Percentiles rank a stretch among this genome's conserved stretches.
Evolutionary conservation across 768 basidiomycete genomes (phyloP).

Genomic region (Lyophyllum atratum): DNA sequence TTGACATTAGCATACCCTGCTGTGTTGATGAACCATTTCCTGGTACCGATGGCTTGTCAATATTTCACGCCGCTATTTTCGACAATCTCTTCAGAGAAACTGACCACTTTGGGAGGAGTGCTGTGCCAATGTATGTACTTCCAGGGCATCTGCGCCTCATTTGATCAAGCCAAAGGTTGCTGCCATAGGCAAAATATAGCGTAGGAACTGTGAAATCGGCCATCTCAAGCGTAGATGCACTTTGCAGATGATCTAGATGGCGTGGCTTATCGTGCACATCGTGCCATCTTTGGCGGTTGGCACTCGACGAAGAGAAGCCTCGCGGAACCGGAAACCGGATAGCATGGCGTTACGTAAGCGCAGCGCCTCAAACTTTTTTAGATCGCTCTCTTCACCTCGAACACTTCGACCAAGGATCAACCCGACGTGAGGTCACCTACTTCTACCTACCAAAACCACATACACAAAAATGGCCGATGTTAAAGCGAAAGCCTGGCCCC

Average conservation of each 20-base stretch:
- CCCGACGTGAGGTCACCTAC: conserved; percentile 73
- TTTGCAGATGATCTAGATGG: too few species aligned
- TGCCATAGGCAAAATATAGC: conserved; percentile 52
- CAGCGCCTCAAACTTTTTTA: conserved; percentile 5
- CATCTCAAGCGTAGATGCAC: background rate
- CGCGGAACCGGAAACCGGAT: background rate
- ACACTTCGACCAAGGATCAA: conserved; percentile 80
- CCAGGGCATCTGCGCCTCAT: conserved; percentile 51
- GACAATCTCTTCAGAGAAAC: conserved; percentile 3
- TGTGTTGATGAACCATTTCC: conserved; percentile 50
- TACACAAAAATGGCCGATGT: conserved; percentile 59
- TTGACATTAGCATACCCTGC: conserved; percentile 48
- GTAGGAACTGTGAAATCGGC: background rate
- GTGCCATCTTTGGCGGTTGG: background rate
- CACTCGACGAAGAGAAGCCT: too few species aligned
- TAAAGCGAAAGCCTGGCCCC: conserved; percentile 85
- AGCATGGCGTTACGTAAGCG: background rate
- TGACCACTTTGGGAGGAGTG: conserved; percentile 41
- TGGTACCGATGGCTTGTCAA: conserved; percentile 15
- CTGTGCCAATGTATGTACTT: conserved; percentile 41
- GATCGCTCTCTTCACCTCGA: conserved; percentile 2
- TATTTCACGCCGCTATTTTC: background rate
- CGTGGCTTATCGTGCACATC: background rate
- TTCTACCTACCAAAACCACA: conserved; percentile 8
- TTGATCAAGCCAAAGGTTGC: conserved; percentile 51